These are phyloP conservation scores for Aspergillus candidus DNA, from an alignment of 2,329 filamentous ascomycete genomes.

Conservation along the genomic window DNA sequence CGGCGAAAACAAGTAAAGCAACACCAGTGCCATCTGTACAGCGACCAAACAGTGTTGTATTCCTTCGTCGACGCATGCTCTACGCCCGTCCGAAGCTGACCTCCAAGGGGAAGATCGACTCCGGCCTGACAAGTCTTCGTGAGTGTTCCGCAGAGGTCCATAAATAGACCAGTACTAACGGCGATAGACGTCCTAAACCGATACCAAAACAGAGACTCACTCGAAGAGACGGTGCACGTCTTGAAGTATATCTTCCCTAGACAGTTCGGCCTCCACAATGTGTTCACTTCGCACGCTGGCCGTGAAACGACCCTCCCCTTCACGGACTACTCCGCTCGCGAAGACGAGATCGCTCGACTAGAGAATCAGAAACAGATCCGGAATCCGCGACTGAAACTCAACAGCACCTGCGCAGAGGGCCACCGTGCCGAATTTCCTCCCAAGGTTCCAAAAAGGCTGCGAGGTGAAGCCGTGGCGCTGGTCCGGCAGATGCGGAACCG, in stretches of 20 bases:
- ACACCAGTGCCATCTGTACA: constrained; percentile 1
- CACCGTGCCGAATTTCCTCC: neutral
- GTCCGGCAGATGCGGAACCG: constrained; percentile 62
- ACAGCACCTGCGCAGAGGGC: too few species aligned
- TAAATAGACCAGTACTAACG: neutral
- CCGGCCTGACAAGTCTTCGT: constrained; percentile 79
- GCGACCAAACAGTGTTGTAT: constrained; percentile 55
- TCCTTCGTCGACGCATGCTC: constrained; percentile 78
- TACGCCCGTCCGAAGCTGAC: constrained; percentile 73
- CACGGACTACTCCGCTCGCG: constrained; percentile 79
- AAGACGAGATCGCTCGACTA: constrained; percentile 62
- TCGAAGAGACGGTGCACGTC: constrained; percentile 58
- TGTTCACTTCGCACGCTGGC: constrained; percentile 66
- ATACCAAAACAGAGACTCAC: constrained; percentile 41
- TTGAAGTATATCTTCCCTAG: constrained; percentile 92
- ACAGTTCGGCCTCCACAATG: constrained; percentile 86
- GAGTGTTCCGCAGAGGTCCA: constrained; percentile 30
- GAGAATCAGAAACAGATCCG: constrained; percentile 8
- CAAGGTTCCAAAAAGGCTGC: constrained; percentile 48
- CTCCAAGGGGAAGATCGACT: constrained; percentile 58
- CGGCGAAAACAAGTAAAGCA: neutral
- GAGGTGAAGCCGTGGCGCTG: constrained; percentile 55
- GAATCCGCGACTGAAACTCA: too few species aligned
- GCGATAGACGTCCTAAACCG: constrained; percentile 72
- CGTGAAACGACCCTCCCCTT: constrained; percentile 65